A percentile compares a stretch with the other conserved stretches of the same genome.
phyloP scores from a whole-genome alignment of 108 stramenopile genomes.

The Skeletonema costatum region DNA sequence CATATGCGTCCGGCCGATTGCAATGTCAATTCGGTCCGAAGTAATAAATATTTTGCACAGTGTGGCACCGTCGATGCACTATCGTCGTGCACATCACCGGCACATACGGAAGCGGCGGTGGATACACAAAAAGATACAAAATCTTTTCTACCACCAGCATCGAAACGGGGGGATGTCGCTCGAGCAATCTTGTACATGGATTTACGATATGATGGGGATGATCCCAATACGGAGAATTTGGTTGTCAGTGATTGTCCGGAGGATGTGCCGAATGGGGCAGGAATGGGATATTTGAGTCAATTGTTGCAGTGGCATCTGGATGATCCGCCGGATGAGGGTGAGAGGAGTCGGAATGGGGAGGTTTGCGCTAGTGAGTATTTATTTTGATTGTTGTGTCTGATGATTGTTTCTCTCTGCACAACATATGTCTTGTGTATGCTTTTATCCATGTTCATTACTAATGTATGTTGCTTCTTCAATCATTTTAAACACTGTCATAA shows the following conservation, averaged over 20 bases:
- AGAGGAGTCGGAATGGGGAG: constrained; percentile 59
- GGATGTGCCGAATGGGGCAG: constrained; percentile 32
- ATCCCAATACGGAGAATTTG: constrained; percentile 36
- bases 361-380: constrained; percentile 43
- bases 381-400: neutral
- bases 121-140: constrained; percentile 47
- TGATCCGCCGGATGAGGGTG: constrained; percentile 66
- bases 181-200: constrained; percentile 83
- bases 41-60: constrained; percentile 57
- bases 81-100: constrained; percentile 37
- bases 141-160: constrained; percentile 48
- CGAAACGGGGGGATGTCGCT: constrained; percentile 77
- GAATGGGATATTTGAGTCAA: constrained; percentile 59
- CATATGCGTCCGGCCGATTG: constrained; percentile 67
- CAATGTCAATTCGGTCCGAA: constrained; percentile 63
- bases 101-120: constrained; percentile 43
- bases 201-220: constrained; percentile 57
- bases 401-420: neutral
- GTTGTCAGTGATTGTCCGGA: constrained; percentile 40
- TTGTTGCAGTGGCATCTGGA: constrained; percentile 72
- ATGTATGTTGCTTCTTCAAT: neutral
- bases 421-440: neutral
- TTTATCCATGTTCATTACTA: neutral
- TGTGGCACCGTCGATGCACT: constrained; percentile 30
- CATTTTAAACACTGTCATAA: neutral